Conservation (phyloP, 352 stramenopile genomes). For the Bremia lactucae region DNA sequence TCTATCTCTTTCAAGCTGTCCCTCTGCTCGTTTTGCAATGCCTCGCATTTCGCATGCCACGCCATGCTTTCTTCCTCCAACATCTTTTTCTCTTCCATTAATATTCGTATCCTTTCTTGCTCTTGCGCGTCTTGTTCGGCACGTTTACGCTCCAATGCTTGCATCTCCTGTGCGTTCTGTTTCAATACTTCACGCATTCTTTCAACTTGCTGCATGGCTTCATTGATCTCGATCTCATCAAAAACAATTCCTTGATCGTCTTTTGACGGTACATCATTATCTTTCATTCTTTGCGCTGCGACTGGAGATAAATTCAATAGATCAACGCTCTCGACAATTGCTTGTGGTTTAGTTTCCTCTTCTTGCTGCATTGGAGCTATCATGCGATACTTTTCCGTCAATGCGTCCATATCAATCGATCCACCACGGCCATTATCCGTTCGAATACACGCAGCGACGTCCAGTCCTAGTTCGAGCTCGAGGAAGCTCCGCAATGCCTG, state of each 20-base stretch:
- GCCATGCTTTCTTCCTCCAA: slow-evolving; percentile 14
- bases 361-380: slow-evolving; percentile 27
- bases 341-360: slow-evolving; percentile 5
- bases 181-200: slow-evolving; percentile 30
- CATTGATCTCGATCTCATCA: slow-evolving; percentile 25
- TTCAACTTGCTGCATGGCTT: slow-evolving; percentile 31
- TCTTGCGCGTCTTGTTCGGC: slow-evolving; percentile 14
- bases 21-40: slow-evolving; percentile 9
- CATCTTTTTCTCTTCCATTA: slow-evolving; percentile 9
- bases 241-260: slow-evolving; percentile 1
- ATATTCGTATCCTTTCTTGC: background rate
- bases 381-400: slow-evolving; percentile 44
- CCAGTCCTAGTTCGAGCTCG: slow-evolving; percentile 52
- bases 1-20: slow-evolving; percentile 7
- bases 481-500: slow-evolving; percentile 44
- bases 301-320: slow-evolving; percentile 37
- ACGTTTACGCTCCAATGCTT: slow-evolving; percentile 20
- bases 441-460: slow-evolving; percentile 42
- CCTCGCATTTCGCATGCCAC: slow-evolving; percentile 25
- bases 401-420: slow-evolving; percentile 33
- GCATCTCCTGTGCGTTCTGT: slow-evolving; percentile 21
- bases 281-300: slow-evolving; percentile 26
- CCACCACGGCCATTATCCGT: slow-evolving; percentile 3
- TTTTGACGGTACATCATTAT: slow-evolving; percentile 40
- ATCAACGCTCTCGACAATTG: slow-evolving; percentile 22